These are phyloP conservation scores for Tolypocladium tundrense DNA, from an alignment of 2,329 filamentous ascomycete species.

Conservation along the genomic window DNA sequence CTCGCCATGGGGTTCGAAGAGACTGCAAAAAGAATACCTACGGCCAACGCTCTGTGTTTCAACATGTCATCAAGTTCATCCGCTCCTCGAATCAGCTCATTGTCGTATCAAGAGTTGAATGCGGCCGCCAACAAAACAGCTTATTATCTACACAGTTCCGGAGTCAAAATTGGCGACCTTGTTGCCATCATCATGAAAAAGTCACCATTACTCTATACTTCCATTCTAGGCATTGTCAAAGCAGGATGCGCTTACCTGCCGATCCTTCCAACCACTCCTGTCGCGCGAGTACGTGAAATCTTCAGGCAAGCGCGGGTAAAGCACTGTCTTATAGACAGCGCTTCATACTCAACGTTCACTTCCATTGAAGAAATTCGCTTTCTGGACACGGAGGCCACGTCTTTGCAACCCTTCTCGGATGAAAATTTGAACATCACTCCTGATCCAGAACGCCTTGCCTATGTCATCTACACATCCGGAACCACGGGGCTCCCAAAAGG, in stretches of 20 bases:
- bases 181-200: constrained; percentile 74
- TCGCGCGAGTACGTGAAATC: constrained; percentile 49
- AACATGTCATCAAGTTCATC: constrained; percentile 23
- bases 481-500: constrained; percentile 75
- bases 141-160: constrained; percentile 33
- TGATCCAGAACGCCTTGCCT: constrained; percentile 48
- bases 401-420: constrained; percentile 17
- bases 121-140: constrained; percentile 53
- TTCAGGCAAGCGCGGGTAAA: constrained; percentile 46
- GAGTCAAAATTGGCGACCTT: constrained; percentile 41
- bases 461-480: constrained; percentile 75
- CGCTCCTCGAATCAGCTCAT: constrained; percentile 18
- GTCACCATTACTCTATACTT: constrained; percentile 59
- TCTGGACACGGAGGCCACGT: constrained; percentile 22
- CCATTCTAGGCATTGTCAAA: constrained; percentile 66
- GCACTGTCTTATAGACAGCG: constrained; percentile 31
- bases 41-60: constrained; percentile 55
- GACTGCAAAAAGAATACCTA: constrained; percentile 35
- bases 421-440: constrained; percentile 27
- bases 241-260: constrained; percentile 72
- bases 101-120: constrained; percentile 61
- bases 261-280: constrained; percentile 61
- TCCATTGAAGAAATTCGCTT: constrained; percentile 9
- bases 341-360: constrained; percentile 8
- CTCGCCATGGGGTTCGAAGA: constrained; percentile 45